phyloP scores from a whole-genome alignment of 331 rosid species.

The Malus hybrid region DNA sequence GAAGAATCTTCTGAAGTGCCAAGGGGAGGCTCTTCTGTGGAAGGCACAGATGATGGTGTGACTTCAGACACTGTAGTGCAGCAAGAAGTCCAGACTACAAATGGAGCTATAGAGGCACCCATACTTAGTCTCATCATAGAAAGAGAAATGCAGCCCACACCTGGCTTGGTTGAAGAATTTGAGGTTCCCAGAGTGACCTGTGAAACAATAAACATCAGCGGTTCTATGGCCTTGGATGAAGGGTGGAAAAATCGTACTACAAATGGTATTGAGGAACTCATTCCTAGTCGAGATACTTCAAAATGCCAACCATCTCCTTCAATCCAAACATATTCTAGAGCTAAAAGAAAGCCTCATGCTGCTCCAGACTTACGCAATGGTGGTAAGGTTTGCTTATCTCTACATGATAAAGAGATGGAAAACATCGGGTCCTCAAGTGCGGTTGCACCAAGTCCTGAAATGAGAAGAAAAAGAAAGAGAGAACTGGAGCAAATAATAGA shows the following conservation, averaged over 20 bases:
- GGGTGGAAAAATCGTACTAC: constrained; percentile 17
- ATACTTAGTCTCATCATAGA: constrained; percentile 18
- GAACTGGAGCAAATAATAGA: constrained; percentile 34
- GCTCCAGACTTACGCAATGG: constrained; percentile 16
- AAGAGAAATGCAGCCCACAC: constrained; percentile 17
- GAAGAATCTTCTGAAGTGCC: constrained; percentile 26
- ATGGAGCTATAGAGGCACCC: constrained; percentile 18
- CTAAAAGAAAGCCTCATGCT: constrained; percentile 21
- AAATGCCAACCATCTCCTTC: constrained; percentile 20
- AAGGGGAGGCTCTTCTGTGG: constrained; percentile 21
- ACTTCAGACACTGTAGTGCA: constrained; percentile 20
- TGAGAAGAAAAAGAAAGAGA: constrained; percentile 41
- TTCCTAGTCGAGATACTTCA: constrained; percentile 13
- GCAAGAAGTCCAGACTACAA: constrained; percentile 19
- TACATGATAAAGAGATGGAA: constrained; percentile 26
- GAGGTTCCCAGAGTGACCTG: constrained; percentile 29
- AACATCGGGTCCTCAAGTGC: constrained; percentile 22
- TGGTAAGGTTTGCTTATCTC: constrained; percentile 28
- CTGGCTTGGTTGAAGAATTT: constrained; percentile 16
- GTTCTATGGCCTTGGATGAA: constrained; percentile 24
- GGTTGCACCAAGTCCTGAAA: constrained; percentile 16
- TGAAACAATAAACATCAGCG: constrained; percentile 20
- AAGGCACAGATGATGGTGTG: constrained; percentile 14
- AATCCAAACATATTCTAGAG: constrained; percentile 31
- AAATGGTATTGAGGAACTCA: constrained; percentile 21